Conservation (phyloP, 2,329 filamentous ascomycete species). For the Onygena corvina region DNA sequence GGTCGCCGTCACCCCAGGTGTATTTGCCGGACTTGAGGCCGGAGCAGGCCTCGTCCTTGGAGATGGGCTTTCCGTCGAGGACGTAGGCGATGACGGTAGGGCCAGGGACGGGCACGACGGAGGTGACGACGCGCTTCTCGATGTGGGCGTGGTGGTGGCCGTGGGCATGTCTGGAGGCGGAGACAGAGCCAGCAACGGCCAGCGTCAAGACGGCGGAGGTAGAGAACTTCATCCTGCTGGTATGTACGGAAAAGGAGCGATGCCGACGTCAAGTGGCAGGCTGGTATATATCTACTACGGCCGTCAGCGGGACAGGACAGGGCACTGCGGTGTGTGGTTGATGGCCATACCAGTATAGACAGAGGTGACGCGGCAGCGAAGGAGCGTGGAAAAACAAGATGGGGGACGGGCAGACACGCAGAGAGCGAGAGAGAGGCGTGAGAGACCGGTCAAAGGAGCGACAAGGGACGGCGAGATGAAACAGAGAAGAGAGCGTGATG, state of each 20-base stretch:
- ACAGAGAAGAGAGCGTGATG: constrained; percentile 16
- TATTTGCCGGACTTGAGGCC: constrained; percentile 58
- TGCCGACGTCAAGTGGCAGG: neutral
- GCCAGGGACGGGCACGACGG: constrained; percentile 45
- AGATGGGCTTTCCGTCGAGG: constrained; percentile 52
- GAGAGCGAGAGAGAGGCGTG: constrained; percentile 11
- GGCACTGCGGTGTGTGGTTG: no score
- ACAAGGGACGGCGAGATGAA: constrained; percentile 10
- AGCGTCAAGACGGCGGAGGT: constrained; percentile 28
- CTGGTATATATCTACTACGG: no score
- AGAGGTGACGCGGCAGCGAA: constrained; percentile 13
- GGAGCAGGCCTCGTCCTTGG: constrained; percentile 52
- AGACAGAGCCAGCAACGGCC: constrained; percentile 29
- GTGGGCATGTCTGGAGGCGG: constrained; percentile 24
- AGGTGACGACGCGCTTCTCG: constrained; percentile 32
- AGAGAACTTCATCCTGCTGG: constrained; percentile 31
- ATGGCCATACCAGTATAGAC: neutral
- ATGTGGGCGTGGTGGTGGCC: constrained; percentile 29
- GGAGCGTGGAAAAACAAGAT: constrained; percentile 21
- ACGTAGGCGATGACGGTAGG: constrained; percentile 60
- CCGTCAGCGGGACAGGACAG: no score
- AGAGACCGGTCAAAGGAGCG: constrained; percentile 10
- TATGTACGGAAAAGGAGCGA: constrained; percentile 7
- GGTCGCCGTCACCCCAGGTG: constrained; percentile 52
- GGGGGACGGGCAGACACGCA: constrained; percentile 14